These are phyloP conservation scores for Phylloporus sp. DNA, from an alignment of 768 basidiomycete species.

Conservation along the genomic window DNA sequence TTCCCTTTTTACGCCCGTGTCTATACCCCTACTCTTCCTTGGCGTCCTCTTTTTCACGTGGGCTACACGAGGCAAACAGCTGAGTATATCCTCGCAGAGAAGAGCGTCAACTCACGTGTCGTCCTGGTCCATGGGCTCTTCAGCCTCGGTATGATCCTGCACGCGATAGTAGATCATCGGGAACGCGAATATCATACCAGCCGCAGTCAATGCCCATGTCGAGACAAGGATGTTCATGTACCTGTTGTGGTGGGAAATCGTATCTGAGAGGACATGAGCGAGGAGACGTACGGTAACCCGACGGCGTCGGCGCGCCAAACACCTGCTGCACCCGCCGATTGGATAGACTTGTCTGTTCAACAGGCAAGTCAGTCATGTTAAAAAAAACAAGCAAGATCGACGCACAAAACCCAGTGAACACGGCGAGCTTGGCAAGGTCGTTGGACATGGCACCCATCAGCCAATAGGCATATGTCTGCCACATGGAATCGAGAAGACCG, in stretches of 20 bases:
- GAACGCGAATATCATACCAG: conserved; percentile 60
- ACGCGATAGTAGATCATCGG: conserved; percentile 76
- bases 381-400: background rate
- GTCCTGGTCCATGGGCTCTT: conserved; percentile 46
- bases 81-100: no score
- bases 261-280: background rate
- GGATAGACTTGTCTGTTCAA: conserved; percentile 62
- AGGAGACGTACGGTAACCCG: conserved; percentile 50
- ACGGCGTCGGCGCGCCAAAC: conserved; percentile 70
- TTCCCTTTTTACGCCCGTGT: background rate
- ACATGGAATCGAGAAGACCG: conserved; percentile 79
- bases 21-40: background rate
- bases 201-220: conserved; percentile 65
- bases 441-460: conserved; percentile 87
- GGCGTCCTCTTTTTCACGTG: background rate
- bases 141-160: conserved; percentile 48
- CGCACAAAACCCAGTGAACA: conserved; percentile 81
- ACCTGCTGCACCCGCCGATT: conserved; percentile 70
- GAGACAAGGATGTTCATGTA: conserved; percentile 75
- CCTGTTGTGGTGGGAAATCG: conserved; percentile 10
- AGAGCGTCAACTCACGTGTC: conserved; percentile 36
- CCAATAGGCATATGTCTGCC: conserved; percentile 84
- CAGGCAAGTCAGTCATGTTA: background rate
- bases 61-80: background rate
- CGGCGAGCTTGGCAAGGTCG: conserved; percentile 71